These are phyloP conservation scores for Cardamine chenopodiifolia DNA, from an alignment of 345 rosid genomes.

Conservation along the genomic window DNA sequence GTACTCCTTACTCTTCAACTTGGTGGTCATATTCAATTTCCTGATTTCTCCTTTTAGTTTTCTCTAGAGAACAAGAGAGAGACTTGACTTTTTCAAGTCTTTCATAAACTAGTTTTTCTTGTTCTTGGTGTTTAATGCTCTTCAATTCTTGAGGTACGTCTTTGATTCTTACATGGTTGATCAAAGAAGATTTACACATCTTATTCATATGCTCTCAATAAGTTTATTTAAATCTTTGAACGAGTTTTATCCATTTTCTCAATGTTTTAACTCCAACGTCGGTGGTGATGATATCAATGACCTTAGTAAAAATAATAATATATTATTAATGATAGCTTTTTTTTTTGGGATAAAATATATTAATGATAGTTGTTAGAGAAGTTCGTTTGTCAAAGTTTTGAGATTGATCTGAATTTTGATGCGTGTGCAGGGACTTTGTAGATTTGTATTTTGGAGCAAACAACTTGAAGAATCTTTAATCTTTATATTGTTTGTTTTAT, in stretches of 20 bases:
- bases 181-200: neutral
- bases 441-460: constrained; percentile 1
- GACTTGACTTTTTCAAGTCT: constrained; percentile 20
- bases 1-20: neutral
- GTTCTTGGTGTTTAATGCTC: constrained; percentile 13
- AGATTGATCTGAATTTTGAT: constrained; percentile 20
- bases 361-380: constrained; percentile 34
- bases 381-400: constrained; percentile 31
- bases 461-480: constrained; percentile 18
- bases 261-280: neutral
- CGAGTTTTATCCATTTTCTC: neutral
- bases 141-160: constrained; percentile 31
- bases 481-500: neutral
- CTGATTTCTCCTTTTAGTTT: neutral
- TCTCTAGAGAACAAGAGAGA: constrained; percentile 7
- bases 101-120: constrained; percentile 1
- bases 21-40: neutral
- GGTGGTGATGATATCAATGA: constrained; percentile 36
- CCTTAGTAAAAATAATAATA: constrained; percentile 20
- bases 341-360: neutral
- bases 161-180: neutral
- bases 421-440: constrained; percentile 29
- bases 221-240: constrained; percentile 30
- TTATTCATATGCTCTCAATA: neutral
- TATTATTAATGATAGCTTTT: constrained; percentile 28